phyloP scores from a whole-genome alignment of 2,329 filamentous ascomycete genomes.

The Stagonosporopsis tanaceti region DNA sequence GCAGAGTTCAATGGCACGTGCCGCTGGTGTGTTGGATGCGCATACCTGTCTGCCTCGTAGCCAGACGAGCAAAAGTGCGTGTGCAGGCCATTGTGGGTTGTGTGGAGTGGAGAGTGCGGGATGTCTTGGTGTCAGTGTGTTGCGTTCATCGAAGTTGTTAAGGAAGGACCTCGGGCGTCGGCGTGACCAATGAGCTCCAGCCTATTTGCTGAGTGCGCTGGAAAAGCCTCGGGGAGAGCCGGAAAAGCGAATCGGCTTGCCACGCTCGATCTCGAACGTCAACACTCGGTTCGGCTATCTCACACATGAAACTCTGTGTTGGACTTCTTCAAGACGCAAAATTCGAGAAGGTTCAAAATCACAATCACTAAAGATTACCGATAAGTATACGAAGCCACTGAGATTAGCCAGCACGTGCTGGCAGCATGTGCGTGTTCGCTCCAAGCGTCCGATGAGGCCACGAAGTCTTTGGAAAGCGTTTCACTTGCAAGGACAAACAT shows the following conservation, averaged over 20 bases:
- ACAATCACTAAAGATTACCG: background rate
- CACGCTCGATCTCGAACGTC: slow-evolving; percentile 24
- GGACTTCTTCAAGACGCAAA: background rate
- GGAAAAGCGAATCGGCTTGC: slow-evolving; percentile 12
- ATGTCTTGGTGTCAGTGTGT: slow-evolving; percentile 33
- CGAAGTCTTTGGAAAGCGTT: background rate
- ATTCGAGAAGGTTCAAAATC: background rate
- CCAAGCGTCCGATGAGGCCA: background rate
- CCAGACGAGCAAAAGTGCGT: slow-evolving; percentile 50
- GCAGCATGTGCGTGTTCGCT: background rate
- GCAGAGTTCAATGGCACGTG: slow-evolving; percentile 33
- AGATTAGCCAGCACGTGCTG: background rate
- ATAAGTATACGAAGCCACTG: background rate
- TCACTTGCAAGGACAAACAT: background rate
- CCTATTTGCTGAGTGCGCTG: slow-evolving; percentile 8
- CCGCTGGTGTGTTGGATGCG: slow-evolving; percentile 1
- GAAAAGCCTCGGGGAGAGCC: slow-evolving; percentile 18
- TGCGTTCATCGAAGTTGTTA: slow-evolving; percentile 36
- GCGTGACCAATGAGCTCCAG: slow-evolving; percentile 14
- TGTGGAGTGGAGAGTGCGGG: slow-evolving; percentile 39
- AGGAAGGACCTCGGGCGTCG: slow-evolving; percentile 6
- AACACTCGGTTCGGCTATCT: slow-evolving; percentile 22
- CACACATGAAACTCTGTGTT: background rate
- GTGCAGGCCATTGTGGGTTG: slow-evolving; percentile 47
- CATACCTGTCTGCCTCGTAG: slow-evolving; percentile 49